Evolutionary conservation across 2,329 filamentous ascomycete genomes (phyloP), one percentile per base, ranked within the genome.

Genomic region (Colletotrichum abscissum): DNA sequence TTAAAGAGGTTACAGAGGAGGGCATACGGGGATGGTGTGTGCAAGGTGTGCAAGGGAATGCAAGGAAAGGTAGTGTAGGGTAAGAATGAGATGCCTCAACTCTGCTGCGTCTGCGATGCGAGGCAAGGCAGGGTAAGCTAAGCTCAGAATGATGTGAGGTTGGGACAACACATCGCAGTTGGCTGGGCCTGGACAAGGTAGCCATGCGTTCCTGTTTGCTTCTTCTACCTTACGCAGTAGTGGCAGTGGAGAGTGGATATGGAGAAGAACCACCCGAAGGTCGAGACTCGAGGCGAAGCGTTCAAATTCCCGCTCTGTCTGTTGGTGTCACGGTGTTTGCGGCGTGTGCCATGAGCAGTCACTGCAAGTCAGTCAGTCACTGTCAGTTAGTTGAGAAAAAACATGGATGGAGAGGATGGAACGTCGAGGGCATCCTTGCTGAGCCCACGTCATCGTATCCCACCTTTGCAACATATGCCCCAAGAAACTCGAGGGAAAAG

Each of bases 391-490:
- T 66, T 59, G 28, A 8, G 35, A 14, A 33, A 46, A 46, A 46
- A 26, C 52, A 69, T 72, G 63, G 67, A 62, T 59, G 63, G 46
- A 19, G 42, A 42, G 38, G 22, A 30, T 22, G 63, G 54, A 28
- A 64, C 35, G 28, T 24, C 46, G 62, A 55, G 4, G 26, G 26
- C 26, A 55, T 35, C 62, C 59, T 57, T 62, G 70, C 54, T 62
- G 70, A 55, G 33, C 57, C 68, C 68, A 68, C 72, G 72, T 74
- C 72, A 74, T 74, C 38, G 49, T 35, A 22, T 63, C 52, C 62
- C 57, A 68, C 69, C 56, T 60, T 42, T 22, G 28, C 28, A 35
- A 33, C 12, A 56, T 24, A 57, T 54, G 57, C 54, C 24, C 55
- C 56, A 63, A 35, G 49, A 52, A 35, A 35, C 33, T 35, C 33